Evolutionary conservation across 1,284 basidiomycete genomes (phyloP), one percentile per base, ranked within the genome.

Genomic region (Pyrrhoderma noxium): DNA sequence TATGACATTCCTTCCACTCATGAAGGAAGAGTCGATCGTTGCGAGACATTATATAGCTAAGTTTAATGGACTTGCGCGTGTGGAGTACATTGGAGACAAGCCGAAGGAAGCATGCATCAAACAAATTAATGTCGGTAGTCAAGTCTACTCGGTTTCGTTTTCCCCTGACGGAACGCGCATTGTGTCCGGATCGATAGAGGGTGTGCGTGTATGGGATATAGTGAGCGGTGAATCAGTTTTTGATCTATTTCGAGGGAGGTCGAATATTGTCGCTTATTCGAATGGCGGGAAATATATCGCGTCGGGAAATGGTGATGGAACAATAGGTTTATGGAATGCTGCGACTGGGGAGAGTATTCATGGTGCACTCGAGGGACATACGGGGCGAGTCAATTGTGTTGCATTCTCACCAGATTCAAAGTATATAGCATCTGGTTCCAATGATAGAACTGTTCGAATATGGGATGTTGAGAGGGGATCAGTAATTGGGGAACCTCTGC

Each of bases 371-470:
- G n/a, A n/a, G n/a, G 59, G 54, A 22, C 59, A 61, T 37, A 49
- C 34, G 2, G 44, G 48, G 31, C 53, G 48, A 35, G 51, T 62
- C 25, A 56, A 51, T 45, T 42, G 51, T 21, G 55, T 58, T 18
- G 59, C 57, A 8, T 47, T 47, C 25, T 47, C 50, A 11, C 31
- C 16, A 3, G 44, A 47, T 31, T 42, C 34, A 13, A 47, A 2
- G 16, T 23, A 23, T 8, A 37, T 52, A 16, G 44, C 45, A 1
- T 46, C 50, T 7, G 44, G 45, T 8, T 52, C 50, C 19, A 8
- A 19, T 9, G 50, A 52, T 25, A 39, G 34, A 22, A 52, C 50
- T 11, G 23, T 52, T 11, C 16, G 45, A 27, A 40, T 52, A 8
- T 52, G 51, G 51, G 49, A 47, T 49, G 42, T 16, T 16, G 27